Evolutionary conservation across 208 protist genomes (phyloP), one percentile per base, ranked within the genome.

Genomic region (Trypanosoma boissoni): DNA sequence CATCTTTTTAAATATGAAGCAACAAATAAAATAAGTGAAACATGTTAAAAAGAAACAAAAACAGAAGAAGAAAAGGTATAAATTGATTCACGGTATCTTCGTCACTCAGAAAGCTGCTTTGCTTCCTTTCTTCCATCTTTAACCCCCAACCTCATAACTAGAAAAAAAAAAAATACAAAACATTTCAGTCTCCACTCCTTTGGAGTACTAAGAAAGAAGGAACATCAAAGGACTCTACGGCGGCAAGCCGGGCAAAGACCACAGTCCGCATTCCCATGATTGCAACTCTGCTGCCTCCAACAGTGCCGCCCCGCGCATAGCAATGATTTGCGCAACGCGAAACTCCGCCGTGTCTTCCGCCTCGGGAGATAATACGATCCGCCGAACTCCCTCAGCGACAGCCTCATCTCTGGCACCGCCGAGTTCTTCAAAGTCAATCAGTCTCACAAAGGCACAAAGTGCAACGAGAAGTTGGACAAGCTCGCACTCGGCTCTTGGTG

Each of bases 391-490:
- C 20, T 41, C 50, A 14, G 34, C 36, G 27, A 71, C 27, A 12
- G 18, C 49, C 23, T 64, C 50, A 4, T 43, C 49, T 3, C 32
- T 29, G 10, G 26, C 56, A 56, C 7, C 10, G 34, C 51, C 31
- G 71, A 58, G 39, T 32, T 51, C 49, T 20, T 54, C 21, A 58
- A 31, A 60, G 36, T 74, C 54, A 56, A 76, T 72, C 31, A 64
- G 67, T 16, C 62, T 58, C 27, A 79, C 63, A 63, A 77, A 78
- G 28, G 57, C 42, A 27, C 64, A 72, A 27, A 76, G 54, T 18
- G 55, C 65, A n/a, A 76, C 68, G 41, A 79, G 53, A 1, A 79
- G 61, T 39, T 67, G 73, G 21, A 79, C 58, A 10, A 83, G 31
- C 18, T 72, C 64, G 21, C 68, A 59, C 59, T 72, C 72, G 1